phyloP scores from a whole-genome alignment of 345 rosid genomes.

The Leavenworthia alabamica region DNA sequence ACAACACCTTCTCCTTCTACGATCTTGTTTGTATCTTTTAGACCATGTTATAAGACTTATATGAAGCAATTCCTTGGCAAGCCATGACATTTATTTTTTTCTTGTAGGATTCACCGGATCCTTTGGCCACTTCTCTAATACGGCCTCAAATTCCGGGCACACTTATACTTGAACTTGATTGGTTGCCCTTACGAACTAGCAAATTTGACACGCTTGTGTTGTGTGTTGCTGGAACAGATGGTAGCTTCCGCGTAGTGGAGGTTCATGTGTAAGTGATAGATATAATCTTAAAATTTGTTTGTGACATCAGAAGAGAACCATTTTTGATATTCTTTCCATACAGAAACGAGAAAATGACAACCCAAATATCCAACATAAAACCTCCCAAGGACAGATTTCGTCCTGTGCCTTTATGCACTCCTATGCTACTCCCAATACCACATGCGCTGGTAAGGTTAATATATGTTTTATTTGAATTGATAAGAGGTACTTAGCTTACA shows the following conservation, averaged over 20 bases:
- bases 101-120: slow-evolving; percentile 75
- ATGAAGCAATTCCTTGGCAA: not conserved
- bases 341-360: slow-evolving; percentile 56
- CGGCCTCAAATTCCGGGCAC: slow-evolving; percentile 88
- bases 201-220: slow-evolving; percentile 64
- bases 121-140: slow-evolving; percentile 73
- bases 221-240: slow-evolving; percentile 84
- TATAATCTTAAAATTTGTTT: slow-evolving; percentile 1
- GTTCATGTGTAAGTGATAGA: slow-evolving; percentile 53
- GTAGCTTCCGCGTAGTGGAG: slow-evolving; percentile 81
- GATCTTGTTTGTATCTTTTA: slow-evolving; percentile 49
- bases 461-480: not conserved
- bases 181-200: slow-evolving; percentile 64
- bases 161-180: slow-evolving; percentile 77
- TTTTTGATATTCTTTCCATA: slow-evolving; percentile 13
- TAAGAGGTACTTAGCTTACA: not conserved
- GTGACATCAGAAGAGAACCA: not conserved
- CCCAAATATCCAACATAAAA: slow-evolving; percentile 26
- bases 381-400: slow-evolving; percentile 60
- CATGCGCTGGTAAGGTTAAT: slow-evolving; percentile 60
- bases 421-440: slow-evolving; percentile 62
- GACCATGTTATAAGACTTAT: not conserved
- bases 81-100: not conserved
- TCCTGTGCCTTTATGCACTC: slow-evolving; percentile 79
- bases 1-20: slow-evolving; percentile 75